Conservation (phyloP, 805 yeast genomes). For the Cyberlindnera maclurae region DNA sequence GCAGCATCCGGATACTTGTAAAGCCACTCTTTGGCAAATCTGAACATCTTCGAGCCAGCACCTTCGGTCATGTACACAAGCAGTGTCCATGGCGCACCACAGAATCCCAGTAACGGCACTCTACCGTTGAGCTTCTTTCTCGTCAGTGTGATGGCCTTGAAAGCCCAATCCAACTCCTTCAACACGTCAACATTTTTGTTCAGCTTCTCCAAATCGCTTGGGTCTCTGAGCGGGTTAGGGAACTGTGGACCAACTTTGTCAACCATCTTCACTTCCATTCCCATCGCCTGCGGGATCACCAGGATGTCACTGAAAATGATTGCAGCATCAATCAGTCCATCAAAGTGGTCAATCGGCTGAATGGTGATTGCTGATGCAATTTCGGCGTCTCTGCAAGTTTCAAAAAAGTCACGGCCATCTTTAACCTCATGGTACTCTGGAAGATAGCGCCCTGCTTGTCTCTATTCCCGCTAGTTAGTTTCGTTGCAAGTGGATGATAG, state of each 20-base stretch:
- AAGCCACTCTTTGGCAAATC: conserved; percentile 90
- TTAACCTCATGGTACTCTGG: conserved; percentile 92
- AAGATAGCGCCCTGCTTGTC: conserved; percentile 92
- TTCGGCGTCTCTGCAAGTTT: conserved; percentile 92
- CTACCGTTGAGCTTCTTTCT: conserved; percentile 79
- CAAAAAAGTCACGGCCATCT: conserved; percentile 81
- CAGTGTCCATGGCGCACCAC: conserved; percentile 98
- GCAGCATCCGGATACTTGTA: conserved; percentile 70
- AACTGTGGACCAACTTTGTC: conserved; percentile 95
- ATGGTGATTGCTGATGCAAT: conserved; percentile 90
- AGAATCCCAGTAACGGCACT: conserved; percentile 91
- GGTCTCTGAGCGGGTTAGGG: conserved; percentile 76
- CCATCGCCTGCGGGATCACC: conserved; percentile 97
- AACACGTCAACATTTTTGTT: conserved; percentile 61
- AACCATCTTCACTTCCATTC: conserved; percentile 87
- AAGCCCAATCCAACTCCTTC: conserved; percentile 87
- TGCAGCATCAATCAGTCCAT: conserved; percentile 91
- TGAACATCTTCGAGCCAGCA: conserved; percentile 86
- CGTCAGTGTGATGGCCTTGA: conserved; percentile 88
- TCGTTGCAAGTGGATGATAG: not conserved
- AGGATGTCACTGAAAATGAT: conserved; percentile 92
- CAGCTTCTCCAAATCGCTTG: conserved; percentile 56
- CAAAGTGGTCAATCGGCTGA: conserved; percentile 87
- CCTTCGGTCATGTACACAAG: conserved; percentile 97
- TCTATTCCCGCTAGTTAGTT: conserved; percentile 20